Conservation (phyloP, 2,329 filamentous ascomycete genomes). For the Clathrospora elynae region DNA sequence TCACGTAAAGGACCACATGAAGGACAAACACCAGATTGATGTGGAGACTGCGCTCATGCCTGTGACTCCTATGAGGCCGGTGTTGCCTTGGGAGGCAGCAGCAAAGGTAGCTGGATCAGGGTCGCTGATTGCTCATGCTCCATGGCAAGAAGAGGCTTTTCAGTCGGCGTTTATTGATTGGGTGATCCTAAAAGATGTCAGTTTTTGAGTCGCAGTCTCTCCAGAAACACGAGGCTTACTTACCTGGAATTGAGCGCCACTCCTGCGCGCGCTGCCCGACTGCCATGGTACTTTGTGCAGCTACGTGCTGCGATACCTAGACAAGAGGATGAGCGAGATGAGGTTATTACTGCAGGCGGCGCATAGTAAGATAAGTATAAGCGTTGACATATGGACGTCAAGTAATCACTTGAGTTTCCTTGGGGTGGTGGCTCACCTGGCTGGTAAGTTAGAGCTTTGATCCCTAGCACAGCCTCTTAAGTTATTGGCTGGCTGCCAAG, state of each 20-base stretch:
- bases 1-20: not conserved
- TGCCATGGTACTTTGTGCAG: not conserved
- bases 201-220: not conserved
- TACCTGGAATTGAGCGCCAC: not conserved
- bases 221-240: not conserved
- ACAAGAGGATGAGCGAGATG: slow-evolving; percentile 3
- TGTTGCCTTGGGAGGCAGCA: not conserved
- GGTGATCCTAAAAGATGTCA: not conserved
- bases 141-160: not conserved
- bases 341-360: not conserved
- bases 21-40: not conserved
- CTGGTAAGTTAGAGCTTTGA: not conserved
- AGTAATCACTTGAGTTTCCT: slow-evolving; percentile 11
- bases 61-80: not conserved
- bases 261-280: not conserved
- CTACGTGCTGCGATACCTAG: not conserved
- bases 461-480: too few relatives aligned
- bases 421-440: slow-evolving; percentile 1
- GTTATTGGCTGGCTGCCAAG: too few relatives aligned
- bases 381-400: slow-evolving; percentile 5
- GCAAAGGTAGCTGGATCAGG: not conserved
- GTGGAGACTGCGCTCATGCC: not conserved
- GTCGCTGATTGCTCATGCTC: not conserved
- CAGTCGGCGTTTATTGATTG: not conserved
- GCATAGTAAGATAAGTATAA: slow-evolving; percentile 2